A percentile compares a stretch with the other conserved stretches of the same genome.
These are phyloP conservation scores for Cutaneotrichosporon cutaneum DNA, from an alignment of 1,284 basidiomycete species.

Conservation along the genomic window DNA sequence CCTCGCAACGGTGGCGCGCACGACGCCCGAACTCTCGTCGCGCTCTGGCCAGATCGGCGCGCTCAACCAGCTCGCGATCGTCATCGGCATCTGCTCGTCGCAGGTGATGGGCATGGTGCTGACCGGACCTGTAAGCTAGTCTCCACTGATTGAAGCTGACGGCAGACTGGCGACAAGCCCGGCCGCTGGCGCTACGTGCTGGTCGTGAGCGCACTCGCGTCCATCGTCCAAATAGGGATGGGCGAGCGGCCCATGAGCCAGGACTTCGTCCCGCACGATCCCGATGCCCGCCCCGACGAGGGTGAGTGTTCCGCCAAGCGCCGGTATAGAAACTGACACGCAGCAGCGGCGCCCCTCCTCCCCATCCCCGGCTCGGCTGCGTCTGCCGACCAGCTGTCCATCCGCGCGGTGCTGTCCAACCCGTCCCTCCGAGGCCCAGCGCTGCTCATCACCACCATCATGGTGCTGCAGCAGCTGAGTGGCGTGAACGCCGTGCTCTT, in stretches of 20 bases:
- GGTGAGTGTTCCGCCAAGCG: not conserved
- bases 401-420: conserved; percentile 54
- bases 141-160: not conserved
- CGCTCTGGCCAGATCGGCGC: conserved; percentile 60
- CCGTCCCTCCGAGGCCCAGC: conserved; percentile 66
- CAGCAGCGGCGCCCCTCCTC: conserved; percentile 37
- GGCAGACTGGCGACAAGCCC: conserved; percentile 43
- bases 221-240: conserved; percentile 61
- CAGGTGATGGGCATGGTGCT: conserved; percentile 57
- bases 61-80: conserved; percentile 82
- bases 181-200: conserved; percentile 71
- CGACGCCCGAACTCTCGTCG: conserved; percentile 36
- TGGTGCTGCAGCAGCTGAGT: conserved; percentile 75
- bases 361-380: conserved; percentile 16
- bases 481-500: conserved; percentile 81
- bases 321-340: not conserved
- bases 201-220: conserved; percentile 63
- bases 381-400: conserved; percentile 51
- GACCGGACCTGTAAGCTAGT: conserved; percentile 41
- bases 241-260: conserved; percentile 9
- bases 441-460: conserved; percentile 67
- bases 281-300: conserved; percentile 5
- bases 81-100: conserved; percentile 75
- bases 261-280: not conserved
- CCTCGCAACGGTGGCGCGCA: conserved; percentile 75